These are phyloP conservation scores for Zymoseptoria tritici DNA, from an alignment of 2,329 filamentous ascomycete genomes.

Conservation along the genomic window DNA sequence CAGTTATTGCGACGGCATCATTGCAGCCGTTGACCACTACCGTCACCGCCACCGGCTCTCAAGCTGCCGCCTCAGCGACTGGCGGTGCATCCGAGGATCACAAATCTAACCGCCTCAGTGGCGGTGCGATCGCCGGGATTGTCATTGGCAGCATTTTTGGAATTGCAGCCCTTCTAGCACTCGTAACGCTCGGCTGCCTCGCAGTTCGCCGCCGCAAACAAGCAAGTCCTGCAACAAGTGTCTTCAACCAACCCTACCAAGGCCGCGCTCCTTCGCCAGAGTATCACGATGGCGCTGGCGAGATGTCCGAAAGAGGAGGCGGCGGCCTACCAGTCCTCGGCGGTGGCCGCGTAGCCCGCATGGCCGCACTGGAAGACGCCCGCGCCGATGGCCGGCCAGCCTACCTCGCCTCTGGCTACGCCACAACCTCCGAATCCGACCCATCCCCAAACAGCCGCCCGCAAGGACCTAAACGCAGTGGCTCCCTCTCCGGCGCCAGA, in stretches of 20 bases:
- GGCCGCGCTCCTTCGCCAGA: constrained; percentile 32
- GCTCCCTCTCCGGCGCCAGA: constrained; percentile 81
- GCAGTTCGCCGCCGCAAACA: constrained; percentile 48
- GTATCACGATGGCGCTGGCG: constrained; percentile 34
- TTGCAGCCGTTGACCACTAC: constrained; percentile 53
- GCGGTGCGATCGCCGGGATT: constrained; percentile 86
- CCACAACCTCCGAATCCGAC: neutral
- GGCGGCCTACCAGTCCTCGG: constrained; percentile 67
- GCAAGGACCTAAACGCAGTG: constrained; percentile 58
- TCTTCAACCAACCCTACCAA: constrained; percentile 85
- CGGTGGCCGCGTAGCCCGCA: constrained; percentile 83
- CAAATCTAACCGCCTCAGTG: constrained; percentile 49
- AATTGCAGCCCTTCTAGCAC: constrained; percentile 58
- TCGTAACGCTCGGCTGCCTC: constrained; percentile 55
- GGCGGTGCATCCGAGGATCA: constrained; percentile 24
- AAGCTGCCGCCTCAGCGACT: constrained; percentile 12
- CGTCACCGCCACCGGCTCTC: constrained; percentile 50
- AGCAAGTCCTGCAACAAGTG: constrained; percentile 59
- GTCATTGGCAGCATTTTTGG: constrained; percentile 74
- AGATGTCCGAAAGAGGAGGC: constrained; percentile 29
- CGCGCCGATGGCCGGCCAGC: neutral
- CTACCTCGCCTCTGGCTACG: neutral
- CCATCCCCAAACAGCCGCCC: constrained; percentile 44
- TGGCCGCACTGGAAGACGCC: constrained; percentile 84
- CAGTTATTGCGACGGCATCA: constrained; percentile 52